Evolutionary conservation across 768 basidiomycete genomes (phyloP).

Genomic region (Antrodiella citrinella): DNA sequence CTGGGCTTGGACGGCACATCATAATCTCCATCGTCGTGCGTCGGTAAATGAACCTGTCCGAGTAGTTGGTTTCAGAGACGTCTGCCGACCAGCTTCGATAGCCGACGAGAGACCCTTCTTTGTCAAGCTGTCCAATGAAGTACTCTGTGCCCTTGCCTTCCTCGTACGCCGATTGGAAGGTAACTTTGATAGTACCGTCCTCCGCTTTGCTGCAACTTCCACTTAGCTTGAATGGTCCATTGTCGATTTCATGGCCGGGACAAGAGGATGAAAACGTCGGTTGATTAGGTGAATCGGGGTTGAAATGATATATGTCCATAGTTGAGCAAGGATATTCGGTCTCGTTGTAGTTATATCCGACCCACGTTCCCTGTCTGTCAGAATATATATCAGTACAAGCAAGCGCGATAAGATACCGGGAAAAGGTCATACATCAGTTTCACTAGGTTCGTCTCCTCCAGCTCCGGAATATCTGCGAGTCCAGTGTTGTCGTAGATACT

Average conservation of each 20-base stretch:
- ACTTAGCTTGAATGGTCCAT: background rate
- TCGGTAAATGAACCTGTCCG: conserved; percentile 22
- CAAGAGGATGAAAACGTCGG: conserved; percentile 4
- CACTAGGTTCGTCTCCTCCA: background rate
- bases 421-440: conserved; percentile 4
- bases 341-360: conserved; percentile 8
- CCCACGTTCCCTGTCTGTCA: conserved; percentile 8
- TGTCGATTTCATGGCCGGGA: background rate
- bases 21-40: conserved; percentile 19
- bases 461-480: background rate
- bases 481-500: background rate
- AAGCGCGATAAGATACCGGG: background rate
- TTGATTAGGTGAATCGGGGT: background rate
- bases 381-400: background rate
- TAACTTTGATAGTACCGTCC: background rate
- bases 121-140: conserved; percentile 15
- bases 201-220: conserved; percentile 3
- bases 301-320: conserved; percentile 8
- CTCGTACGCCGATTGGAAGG: conserved; percentile 17
- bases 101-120: conserved; percentile 5
- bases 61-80: conserved; percentile 8
- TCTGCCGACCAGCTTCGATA: conserved; percentile 19
- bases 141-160: conserved; percentile 16
- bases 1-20: conserved; percentile 21
- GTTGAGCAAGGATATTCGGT: conserved; percentile 6